phyloP scores from a whole-genome alignment of 306 rosid genomes.

The Comarum palustre region DNA sequence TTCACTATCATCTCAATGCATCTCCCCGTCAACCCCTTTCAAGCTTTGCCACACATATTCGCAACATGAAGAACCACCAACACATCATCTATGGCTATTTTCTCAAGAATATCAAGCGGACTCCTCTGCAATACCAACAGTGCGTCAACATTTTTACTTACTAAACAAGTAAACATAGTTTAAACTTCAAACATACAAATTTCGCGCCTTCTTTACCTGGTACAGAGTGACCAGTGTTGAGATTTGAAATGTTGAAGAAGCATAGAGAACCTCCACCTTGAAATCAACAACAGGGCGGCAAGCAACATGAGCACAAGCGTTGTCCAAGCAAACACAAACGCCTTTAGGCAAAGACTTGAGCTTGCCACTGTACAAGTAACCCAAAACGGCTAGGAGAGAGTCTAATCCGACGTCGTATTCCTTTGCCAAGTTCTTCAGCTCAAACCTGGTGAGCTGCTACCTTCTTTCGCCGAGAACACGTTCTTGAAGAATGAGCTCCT shows the following conservation, averaged over 20 bases:
- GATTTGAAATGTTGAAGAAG: constrained; percentile 46
- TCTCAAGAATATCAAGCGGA: constrained; percentile 46
- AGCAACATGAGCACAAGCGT: constrained; percentile 48
- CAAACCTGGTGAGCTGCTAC: constrained; percentile 3
- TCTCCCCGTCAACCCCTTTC: constrained; percentile 32
- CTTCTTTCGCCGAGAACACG: constrained; percentile 19
- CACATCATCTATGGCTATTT: constrained; percentile 44
- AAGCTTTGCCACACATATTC: constrained; percentile 42
- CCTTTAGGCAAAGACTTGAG: constrained; percentile 28
- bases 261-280: constrained; percentile 45
- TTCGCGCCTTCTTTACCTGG: constrained; percentile 32
- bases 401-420: constrained; percentile 49
- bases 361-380: constrained; percentile 53
- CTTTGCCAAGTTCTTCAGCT: constrained; percentile 47
- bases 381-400: constrained; percentile 36
- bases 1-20: constrained; percentile 43
- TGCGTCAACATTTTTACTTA: neutral
- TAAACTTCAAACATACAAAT: neutral
- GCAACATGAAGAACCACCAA: constrained; percentile 50
- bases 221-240: constrained; percentile 47
- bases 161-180: neutral
- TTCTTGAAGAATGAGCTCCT: constrained; percentile 47
- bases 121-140: constrained; percentile 38
- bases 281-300: constrained; percentile 55
- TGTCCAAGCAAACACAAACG: constrained; percentile 49